These are phyloP conservation scores for Termitomyces sp. DNA, from an alignment of 768 basidiomycete species.

Conservation along the genomic window DNA sequence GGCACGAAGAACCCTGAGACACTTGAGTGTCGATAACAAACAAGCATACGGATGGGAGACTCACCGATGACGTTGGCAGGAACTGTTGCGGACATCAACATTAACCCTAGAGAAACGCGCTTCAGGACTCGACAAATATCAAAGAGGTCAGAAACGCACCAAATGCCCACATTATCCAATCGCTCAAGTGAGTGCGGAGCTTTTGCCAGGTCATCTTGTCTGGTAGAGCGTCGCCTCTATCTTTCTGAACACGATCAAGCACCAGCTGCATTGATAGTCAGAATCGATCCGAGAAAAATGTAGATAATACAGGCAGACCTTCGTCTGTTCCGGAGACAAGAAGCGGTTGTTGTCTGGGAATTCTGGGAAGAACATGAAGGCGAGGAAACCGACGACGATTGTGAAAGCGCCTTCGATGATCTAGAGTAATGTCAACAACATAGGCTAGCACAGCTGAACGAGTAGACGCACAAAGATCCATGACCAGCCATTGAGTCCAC, in stretches of 20 bases:
- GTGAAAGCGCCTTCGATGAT: slow-evolving; percentile 25
- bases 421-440: slow-evolving; percentile 16
- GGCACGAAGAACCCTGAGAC: slow-evolving; percentile 27
- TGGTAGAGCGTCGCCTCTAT: slow-evolving; percentile 33
- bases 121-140: background rate
- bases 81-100: slow-evolving; percentile 35
- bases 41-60: background rate
- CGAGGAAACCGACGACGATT: slow-evolving; percentile 18
- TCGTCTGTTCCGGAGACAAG: slow-evolving; percentile 35
- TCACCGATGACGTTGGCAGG: slow-evolving; percentile 33
- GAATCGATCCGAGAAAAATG: slow-evolving; percentile 12
- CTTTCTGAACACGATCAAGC: slow-evolving; percentile 30
- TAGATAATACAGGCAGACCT: slow-evolving; percentile 12
- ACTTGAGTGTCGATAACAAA: background rate
- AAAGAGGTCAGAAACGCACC: too few species aligned
- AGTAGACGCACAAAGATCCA: slow-evolving; percentile 20
- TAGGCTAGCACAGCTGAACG: background rate
- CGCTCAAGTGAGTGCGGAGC: slow-evolving; percentile 29
- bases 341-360: too few species aligned
- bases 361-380: too few species aligned
- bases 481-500: too few species aligned
- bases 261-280: slow-evolving; percentile 6
- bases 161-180: slow-evolving; percentile 34
- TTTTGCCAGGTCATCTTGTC: too few species aligned
- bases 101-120: slow-evolving; percentile 19